Percentiles rank a stretch among this genome's conserved stretches.
Evolutionary conservation across 306 rosid genomes (phyloP).

Genomic region (Ceratonia siliqua): DNA sequence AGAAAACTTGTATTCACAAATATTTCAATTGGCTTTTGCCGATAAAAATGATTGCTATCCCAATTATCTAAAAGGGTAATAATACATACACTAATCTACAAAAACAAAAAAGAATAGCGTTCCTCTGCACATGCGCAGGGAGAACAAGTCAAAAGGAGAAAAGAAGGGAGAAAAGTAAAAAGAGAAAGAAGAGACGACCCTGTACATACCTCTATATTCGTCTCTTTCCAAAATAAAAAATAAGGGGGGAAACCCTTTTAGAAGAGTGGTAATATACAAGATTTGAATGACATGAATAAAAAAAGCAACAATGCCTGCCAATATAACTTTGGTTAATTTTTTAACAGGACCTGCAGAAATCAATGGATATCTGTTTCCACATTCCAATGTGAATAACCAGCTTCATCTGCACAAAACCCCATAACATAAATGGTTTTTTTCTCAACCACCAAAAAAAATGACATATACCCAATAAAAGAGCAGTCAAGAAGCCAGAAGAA

Average conservation of each 20-base stretch:
- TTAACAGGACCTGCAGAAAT: conserved; percentile 45
- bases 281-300: conserved; percentile 42
- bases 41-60: conserved; percentile 59
- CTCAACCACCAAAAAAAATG: background rate
- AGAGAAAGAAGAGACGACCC: conserved; percentile 61
- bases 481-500: background rate
- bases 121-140: conserved; percentile 47
- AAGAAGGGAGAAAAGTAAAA: conserved; percentile 27
- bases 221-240: conserved; percentile 45
- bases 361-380: conserved; percentile 40
- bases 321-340: conserved; percentile 41
- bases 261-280: conserved; percentile 65
- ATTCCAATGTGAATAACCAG: conserved; percentile 50
- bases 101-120: conserved; percentile 43
- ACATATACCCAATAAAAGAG: background rate
- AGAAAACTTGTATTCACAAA: conserved; percentile 70
- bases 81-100: conserved; percentile 64
- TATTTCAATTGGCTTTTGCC: conserved; percentile 57
- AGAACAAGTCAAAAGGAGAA: conserved; percentile 26
- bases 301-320: conserved; percentile 36
- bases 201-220: conserved; percentile 68
- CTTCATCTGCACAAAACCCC: conserved; percentile 63
- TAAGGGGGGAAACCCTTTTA: conserved; percentile 25
- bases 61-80: conserved; percentile 47
- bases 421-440: conserved; percentile 18